These are phyloP conservation scores for Rauvolfia tetraphylla DNA, from an alignment of 257 asterid species.

Conservation along the genomic window DNA sequence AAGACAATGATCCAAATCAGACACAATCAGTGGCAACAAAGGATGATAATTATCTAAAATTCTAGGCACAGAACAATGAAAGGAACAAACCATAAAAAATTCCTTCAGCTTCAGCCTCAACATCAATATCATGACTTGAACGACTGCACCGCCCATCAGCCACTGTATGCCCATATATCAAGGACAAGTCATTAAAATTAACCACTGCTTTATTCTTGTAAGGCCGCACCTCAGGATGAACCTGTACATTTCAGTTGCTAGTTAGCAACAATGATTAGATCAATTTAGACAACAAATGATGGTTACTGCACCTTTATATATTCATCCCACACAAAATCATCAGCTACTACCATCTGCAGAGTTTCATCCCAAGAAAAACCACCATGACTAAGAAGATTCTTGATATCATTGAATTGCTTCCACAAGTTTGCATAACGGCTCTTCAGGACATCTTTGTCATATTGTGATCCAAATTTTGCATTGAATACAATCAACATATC, in stretches of 20 bases:
- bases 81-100: not conserved
- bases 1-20: no score
- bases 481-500: slow-evolving; percentile 39
- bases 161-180: not conserved
- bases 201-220: not conserved
- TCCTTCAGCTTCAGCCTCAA: not conserved
- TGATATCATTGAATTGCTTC: slow-evolving; percentile 39
- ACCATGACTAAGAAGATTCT: slow-evolving; percentile 34
- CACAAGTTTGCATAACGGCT: slow-evolving; percentile 43
- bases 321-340: slow-evolving; percentile 33
- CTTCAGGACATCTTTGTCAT: slow-evolving; percentile 43
- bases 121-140: not conserved
- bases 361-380: slow-evolving; percentile 47
- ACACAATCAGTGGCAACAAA: not conserved
- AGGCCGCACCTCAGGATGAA: not conserved
- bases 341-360: slow-evolving; percentile 42
- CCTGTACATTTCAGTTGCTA: slow-evolving; percentile 2
- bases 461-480: slow-evolving; percentile 41
- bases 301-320: slow-evolving; percentile 33
- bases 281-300: not conserved
- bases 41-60: not conserved
- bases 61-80: not conserved
- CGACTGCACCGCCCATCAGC: not conserved
- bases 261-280: not conserved
- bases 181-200: not conserved